A percentile compares a stretch with the other conserved stretches of the same genome.
phyloP scores from a whole-genome alignment of 805 yeast species.

The Pichia gijzeniarum region DNA sequence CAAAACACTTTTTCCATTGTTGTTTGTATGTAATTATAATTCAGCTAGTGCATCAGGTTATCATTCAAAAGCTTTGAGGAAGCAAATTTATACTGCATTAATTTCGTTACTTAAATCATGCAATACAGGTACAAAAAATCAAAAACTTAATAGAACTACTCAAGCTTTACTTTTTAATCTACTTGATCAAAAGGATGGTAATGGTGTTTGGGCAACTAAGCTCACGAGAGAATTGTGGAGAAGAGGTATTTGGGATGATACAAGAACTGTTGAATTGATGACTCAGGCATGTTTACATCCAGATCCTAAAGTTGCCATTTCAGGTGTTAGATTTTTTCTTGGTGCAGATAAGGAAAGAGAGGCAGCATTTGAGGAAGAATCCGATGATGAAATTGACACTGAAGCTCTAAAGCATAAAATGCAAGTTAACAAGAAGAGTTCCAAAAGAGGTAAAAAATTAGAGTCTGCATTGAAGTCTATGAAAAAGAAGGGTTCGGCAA shows the following conservation, averaged over 20 bases:
- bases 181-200: slow-evolving; percentile 68
- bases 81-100: slow-evolving; percentile 73
- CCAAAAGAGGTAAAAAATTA: slow-evolving; percentile 74
- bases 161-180: slow-evolving; percentile 89
- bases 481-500: slow-evolving; percentile 57
- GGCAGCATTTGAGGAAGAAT: slow-evolving; percentile 68
- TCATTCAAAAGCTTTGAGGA: slow-evolving; percentile 77
- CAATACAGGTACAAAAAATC: slow-evolving; percentile 85
- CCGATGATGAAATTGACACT: slow-evolving; percentile 64
- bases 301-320: slow-evolving; percentile 77
- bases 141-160: slow-evolving; percentile 79
- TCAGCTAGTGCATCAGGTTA: slow-evolving; percentile 42
- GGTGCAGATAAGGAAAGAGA: slow-evolving; percentile 95
- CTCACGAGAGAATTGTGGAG: slow-evolving; percentile 95
- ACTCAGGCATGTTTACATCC: slow-evolving; percentile 89
- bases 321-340: slow-evolving; percentile 86
- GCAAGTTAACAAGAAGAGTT: slow-evolving; percentile 75
- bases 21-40: slow-evolving; percentile 57
- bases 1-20: slow-evolving; percentile 82
- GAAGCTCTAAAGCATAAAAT: slow-evolving; percentile 70
- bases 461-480: slow-evolving; percentile 65
- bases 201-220: slow-evolving; percentile 93
- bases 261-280: slow-evolving; percentile 96
- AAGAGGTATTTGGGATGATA: slow-evolving; percentile 97
- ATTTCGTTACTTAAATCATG: slow-evolving; percentile 73